phyloP scores from a whole-genome alignment of 139 green algal species.

The Ettlia oleoabundans region DNA sequence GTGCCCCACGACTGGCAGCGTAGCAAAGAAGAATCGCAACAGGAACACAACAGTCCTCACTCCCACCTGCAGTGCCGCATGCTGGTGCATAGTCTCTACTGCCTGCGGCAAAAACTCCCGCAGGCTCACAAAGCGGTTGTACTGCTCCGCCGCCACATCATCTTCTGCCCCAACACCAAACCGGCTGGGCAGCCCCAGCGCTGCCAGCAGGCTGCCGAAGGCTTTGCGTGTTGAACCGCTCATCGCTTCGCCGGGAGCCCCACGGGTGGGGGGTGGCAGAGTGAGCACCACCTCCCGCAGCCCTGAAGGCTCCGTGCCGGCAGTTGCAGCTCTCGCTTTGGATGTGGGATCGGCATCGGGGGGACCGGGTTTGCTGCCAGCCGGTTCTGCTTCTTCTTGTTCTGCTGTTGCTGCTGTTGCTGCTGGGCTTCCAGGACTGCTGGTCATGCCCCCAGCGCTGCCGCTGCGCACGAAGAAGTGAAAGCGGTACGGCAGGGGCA shows the following conservation, averaged over 20 bases:
- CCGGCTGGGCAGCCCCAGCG: slow-evolving; percentile 42
- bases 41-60: too few relatives aligned
- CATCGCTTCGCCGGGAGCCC: slow-evolving; percentile 15
- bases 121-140: slow-evolving; percentile 26
- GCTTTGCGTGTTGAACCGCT: slow-evolving; percentile 32
- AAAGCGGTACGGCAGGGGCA: slow-evolving; percentile 59
- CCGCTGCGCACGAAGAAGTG: slow-evolving; percentile 53
- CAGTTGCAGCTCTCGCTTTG: too few relatives aligned
- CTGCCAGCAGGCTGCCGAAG: slow-evolving; percentile 53
- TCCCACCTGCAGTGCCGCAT: too few relatives aligned
- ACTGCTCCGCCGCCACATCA: neutral
- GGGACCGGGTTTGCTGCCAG: too few relatives aligned
- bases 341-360: too few relatives aligned
- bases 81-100: slow-evolving; percentile 48
- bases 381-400: too few relatives aligned
- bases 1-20: too few relatives aligned
- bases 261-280: slow-evolving; percentile 40
- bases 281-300: slow-evolving; percentile 36
- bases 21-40: too few relatives aligned
- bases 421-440: neutral
- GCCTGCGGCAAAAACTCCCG: slow-evolving; percentile 56
- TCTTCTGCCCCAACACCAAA: slow-evolving; percentile 5
- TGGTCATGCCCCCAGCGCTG: too few relatives aligned
- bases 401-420: neutral
- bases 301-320: neutral